Evolutionary conservation across 176 grass and related monocot genomes (phyloP).

Genomic region (Cocos nucifera): DNA sequence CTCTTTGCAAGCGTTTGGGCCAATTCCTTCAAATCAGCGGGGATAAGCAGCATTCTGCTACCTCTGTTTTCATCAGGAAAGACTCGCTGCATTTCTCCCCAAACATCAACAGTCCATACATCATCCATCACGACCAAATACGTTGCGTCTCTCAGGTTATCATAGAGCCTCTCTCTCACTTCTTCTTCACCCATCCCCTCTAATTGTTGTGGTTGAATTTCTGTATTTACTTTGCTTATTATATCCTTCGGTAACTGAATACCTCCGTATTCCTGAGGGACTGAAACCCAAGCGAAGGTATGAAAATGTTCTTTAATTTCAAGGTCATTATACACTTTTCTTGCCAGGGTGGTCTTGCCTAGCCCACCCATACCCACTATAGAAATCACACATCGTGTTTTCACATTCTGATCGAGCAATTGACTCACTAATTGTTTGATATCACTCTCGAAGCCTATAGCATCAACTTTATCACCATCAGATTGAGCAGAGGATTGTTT

Average conservation of each 20-base stretch:
- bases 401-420: neutral
- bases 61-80: conserved; percentile 2
- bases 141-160: neutral
- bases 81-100: neutral
- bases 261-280: neutral
- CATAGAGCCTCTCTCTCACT: neutral
- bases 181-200: conserved; percentile 4
- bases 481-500: neutral
- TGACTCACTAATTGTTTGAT: conserved; percentile 7
- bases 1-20: conserved; percentile 1
- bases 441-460: conserved; percentile 11
- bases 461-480: neutral
- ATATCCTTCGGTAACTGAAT: conserved; percentile 5
- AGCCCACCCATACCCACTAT: conserved; percentile 15
- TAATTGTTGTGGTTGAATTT: neutral
- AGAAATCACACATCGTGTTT: conserved; percentile 7
- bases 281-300: conserved; percentile 1
- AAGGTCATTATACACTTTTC: conserved; percentile 6
- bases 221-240: neutral
- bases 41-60: conserved; percentile 4
- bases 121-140: no score
- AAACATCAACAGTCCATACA: neutral
- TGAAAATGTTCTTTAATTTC: neutral
- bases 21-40: neutral
- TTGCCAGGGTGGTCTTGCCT: neutral